Base-by-base conservation (phyloP, 768 basidiomycete genomes). In the Russula lepida region DNA sequence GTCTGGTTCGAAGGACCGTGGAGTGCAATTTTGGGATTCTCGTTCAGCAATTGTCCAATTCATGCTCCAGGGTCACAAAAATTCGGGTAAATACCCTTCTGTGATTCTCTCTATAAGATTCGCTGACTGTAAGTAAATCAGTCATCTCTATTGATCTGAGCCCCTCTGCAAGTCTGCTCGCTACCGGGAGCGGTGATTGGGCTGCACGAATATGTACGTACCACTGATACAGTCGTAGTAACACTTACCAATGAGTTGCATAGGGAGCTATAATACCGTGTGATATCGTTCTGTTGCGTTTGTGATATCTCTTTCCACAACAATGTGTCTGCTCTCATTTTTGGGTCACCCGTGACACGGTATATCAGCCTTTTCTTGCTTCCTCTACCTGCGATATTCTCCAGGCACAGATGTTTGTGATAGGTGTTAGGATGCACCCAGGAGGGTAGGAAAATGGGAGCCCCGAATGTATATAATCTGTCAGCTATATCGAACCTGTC, bases 1-100 rank as follows among this genome's bases (percentile, higher is more conserved):
- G 12, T 94, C 92, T 12, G 95, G 97, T 54, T 87, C 85, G 37
- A 98, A 98, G 75, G 97, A 99, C 71, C 88, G 97, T 13, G 89
- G 92, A 0, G 94, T 99, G 58, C 92, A 95, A 72, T 93, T 95
- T 71, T 92, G 90, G 86, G 91, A 95, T 70, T 84, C 90, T 55
- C 79, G 82, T 64, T 80, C 80, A 13, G 86, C 84, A 43, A 81
- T 84, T 44, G 87, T 93, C 68, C 95, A 98, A 72, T 88, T 91
- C 69, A 92, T 95, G 88, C 78, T 99, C 33, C 95, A 98, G 71
- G 85, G 88, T 13, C 79, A 78, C 69, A 81, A 86, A 74, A 87
- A 88, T 69, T 84, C 83, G 49, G 83, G 83, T 83, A 65, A 43
- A 5, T 21, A 33, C 21, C 30, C 49, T 33, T 35, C 30, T 37